phyloP scores from a whole-genome alignment of 2,329 filamentous ascomycete genomes.

The Penicillium sp. region DNA sequence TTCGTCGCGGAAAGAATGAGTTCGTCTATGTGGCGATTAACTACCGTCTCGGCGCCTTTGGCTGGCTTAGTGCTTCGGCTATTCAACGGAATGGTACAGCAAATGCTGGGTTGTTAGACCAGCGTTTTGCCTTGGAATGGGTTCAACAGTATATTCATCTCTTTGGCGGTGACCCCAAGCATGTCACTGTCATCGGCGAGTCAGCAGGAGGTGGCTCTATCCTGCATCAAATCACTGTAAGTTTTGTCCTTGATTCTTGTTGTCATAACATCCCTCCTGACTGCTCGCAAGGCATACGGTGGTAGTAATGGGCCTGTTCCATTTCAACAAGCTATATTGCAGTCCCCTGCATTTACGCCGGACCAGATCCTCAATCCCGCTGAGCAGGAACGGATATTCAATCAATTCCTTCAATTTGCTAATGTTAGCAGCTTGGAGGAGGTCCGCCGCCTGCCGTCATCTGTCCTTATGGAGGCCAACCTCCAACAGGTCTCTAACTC shows the following conservation, averaged over 20 bases:
- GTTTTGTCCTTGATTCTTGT: neutral
- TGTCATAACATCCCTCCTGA: no score
- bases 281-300: slow-evolving; percentile 39
- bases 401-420: slow-evolving; percentile 46
- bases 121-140: slow-evolving; percentile 63
- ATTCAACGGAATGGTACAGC: slow-evolving; percentile 53
- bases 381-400: slow-evolving; percentile 45
- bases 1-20: slow-evolving; percentile 41
- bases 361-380: slow-evolving; percentile 25
- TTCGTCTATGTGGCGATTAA: slow-evolving; percentile 56
- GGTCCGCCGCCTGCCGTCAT: slow-evolving; percentile 48
- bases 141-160: slow-evolving; percentile 58
- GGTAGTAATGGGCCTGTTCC: slow-evolving; percentile 42
- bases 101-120: slow-evolving; percentile 59
- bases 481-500: slow-evolving; percentile 44
- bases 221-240: slow-evolving; percentile 60
- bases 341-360: slow-evolving; percentile 48
- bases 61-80: slow-evolving; percentile 43
- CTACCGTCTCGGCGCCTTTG: slow-evolving; percentile 32
- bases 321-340: slow-evolving; percentile 49
- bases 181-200: slow-evolving; percentile 51
- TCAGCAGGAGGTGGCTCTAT: slow-evolving; percentile 60
- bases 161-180: slow-evolving; percentile 59
- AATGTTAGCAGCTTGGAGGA: slow-evolving; percentile 52
- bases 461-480: slow-evolving; percentile 51